These are phyloP conservation scores for Ceriops zippeliana DNA, from an alignment of 345 rosid species.

Conservation along the genomic window DNA sequence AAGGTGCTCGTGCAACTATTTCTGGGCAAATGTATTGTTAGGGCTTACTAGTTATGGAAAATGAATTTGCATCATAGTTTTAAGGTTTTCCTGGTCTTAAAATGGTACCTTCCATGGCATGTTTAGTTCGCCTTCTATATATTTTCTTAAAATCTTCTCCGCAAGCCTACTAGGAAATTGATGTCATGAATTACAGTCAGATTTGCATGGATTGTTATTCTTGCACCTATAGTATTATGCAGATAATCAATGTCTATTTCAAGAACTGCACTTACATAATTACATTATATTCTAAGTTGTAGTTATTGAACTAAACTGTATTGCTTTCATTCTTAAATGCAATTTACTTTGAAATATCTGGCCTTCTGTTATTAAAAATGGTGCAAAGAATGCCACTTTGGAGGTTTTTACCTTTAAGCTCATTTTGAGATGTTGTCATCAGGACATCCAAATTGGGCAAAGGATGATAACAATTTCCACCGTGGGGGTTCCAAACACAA, in stretches of 20 bases:
- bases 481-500: slow-evolving; percentile 97
- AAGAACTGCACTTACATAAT: not conserved
- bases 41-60: not conserved
- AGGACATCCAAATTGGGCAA: slow-evolving; percentile 97
- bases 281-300: not conserved
- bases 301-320: not conserved
- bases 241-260: not conserved
- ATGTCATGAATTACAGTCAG: not conserved
- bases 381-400: slow-evolving; percentile 2
- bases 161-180: not conserved
- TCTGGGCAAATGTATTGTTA: not conserved
- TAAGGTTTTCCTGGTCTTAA: not conserved
- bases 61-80: no score
- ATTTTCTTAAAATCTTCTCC: slow-evolving; percentile 2
- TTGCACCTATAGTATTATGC: not conserved
- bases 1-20: slow-evolving; percentile 45
- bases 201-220: not conserved
- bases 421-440: not conserved
- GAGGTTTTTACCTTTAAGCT: slow-evolving; percentile 10
- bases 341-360: slow-evolving; percentile 2
- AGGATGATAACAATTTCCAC: slow-evolving; percentile 96
- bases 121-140: no score
- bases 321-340: not conserved
- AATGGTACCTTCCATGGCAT: not conserved
- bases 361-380: not conserved